Evolutionary conservation across 2,329 filamentous ascomycete species (phyloP).

Genomic region (Penicillium sp.): DNA sequence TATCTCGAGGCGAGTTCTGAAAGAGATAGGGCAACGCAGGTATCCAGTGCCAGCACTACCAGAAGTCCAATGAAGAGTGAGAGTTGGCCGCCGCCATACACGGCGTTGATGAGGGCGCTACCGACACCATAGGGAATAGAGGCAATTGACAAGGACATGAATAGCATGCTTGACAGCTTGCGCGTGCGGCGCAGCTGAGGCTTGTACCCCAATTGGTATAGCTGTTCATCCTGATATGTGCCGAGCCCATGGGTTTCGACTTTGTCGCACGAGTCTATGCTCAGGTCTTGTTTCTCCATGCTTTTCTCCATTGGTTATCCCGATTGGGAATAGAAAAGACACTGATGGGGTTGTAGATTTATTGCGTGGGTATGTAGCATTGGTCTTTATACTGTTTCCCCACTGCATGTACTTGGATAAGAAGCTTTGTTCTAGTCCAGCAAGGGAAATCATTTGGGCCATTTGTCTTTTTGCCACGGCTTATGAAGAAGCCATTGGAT

Average conservation of each 20-base stretch:
- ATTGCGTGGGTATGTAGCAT: neutral
- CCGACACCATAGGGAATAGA: conserved; percentile 47
- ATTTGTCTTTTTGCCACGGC: neutral
- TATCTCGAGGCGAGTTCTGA: conserved; percentile 46
- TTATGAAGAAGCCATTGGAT: neutral
- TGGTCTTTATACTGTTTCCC: conserved; percentile 2
- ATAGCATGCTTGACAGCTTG: conserved; percentile 8
- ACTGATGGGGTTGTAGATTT: neutral
- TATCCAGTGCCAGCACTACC: conserved; percentile 45
- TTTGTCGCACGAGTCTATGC: neutral
- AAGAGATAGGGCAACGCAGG: conserved; percentile 46
- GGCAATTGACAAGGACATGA: conserved; percentile 11
- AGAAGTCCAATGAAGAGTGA: conserved; percentile 53
- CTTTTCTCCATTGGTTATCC: neutral
- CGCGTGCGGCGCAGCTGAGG: conserved; percentile 8
- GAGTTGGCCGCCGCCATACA: conserved; percentile 43
- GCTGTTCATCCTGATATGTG: conserved; percentile 6
- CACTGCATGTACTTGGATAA: neutral
- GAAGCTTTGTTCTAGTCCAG: conserved; percentile 1
- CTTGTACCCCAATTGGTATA: conserved; percentile 5
- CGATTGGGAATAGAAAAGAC: neutral
- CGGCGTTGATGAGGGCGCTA: conserved; percentile 33
- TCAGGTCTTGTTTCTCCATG: neutral
- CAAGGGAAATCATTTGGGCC: neutral
- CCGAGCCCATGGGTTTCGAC: conserved; percentile 1